Percentiles rank a stretch among this genome's conserved stretches.
phyloP scores from a whole-genome alignment of 495 filamentous ascomycete species.

The Neurospora africana region DNA sequence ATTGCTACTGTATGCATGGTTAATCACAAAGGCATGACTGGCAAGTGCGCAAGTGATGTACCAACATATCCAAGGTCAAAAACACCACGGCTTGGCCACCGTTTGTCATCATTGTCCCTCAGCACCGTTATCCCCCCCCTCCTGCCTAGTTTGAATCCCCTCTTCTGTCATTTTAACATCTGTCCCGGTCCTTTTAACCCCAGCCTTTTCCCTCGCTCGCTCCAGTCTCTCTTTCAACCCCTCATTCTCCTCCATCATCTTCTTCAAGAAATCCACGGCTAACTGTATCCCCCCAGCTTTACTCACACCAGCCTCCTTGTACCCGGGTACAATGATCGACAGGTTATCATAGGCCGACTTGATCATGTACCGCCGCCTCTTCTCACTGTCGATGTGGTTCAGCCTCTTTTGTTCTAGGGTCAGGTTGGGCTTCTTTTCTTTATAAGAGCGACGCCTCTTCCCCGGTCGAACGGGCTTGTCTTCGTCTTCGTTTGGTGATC shows the following conservation, averaged over 20 bases:
- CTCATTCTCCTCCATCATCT: constrained; percentile 57
- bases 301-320: constrained; percentile 60
- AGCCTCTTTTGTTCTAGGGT: constrained; percentile 74
- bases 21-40: neutral
- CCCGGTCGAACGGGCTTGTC: neutral
- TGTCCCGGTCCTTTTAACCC: neutral
- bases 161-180: neutral
- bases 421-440: constrained; percentile 52
- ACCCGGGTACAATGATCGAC: constrained; percentile 56
- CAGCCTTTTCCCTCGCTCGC: neutral
- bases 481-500: neutral
- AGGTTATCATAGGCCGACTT: constrained; percentile 68
- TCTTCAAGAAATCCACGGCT: constrained; percentile 63
- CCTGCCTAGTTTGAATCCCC: neutral
- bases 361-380: constrained; percentile 72
- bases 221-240: constrained; percentile 36
- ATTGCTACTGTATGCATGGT: neutral
- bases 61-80: neutral
- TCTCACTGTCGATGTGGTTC: constrained; percentile 84
- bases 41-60: neutral
- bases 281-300: constrained; percentile 68
- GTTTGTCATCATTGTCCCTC: neutral
- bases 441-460: constrained; percentile 21
- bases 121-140: neutral
- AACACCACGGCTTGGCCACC: neutral